Evolutionary conservation across 2,329 filamentous ascomycete species (phyloP), one percentile per base, ranked within the genome.

Genomic region (Venturia asperata): DNA sequence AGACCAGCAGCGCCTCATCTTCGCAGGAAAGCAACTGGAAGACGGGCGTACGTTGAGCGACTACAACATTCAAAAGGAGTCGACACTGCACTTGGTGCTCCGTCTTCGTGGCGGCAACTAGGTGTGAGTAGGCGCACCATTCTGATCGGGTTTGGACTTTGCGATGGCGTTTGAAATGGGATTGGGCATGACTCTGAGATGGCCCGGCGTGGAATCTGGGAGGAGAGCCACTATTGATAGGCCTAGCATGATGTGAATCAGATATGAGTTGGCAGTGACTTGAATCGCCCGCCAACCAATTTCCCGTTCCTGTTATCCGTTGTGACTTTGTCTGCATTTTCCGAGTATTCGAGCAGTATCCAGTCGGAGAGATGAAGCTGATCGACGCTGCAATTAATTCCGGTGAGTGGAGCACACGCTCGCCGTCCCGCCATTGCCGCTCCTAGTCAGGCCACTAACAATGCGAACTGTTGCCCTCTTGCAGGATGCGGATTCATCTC

Each of bases 51-150:
- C 81, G 41, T 74, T 84, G 0, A 81, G 77, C 68, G 80, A 82
- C 71, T 81, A 83, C 75, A 83, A 82, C 80, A 96, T 96, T 64
- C 92, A 96, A 79, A 96, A 96, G 82, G 91, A 96, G 75, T 89
- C 85, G 0, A 95, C 90, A 1, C 87, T 95, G 1, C 91, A 94
- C 73, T 80, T 94, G 62, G 91, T 94, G 67, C 88, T 95, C 63
- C 90, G 91, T 77, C 89, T 94, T 5, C 90, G 90, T 79, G 90
- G 91, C 81, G 91, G 91, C 77, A 85, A 58, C 52, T 58, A 58
- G 10, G 27, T 37, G 27, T 17, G 30, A 37, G 27, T n/a, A 19
- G 49, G 49, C 37, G 47, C 10, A 21, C 27, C 5, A 52, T 13
- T n/a, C 17, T 58, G 52, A 37, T 58, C 30, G 7, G 30, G 10